A percentile compares a stretch with the other conserved stretches of the same genome.
phyloP scores from a whole-genome alignment of 306 rosid species.

The Parietaria judaica region DNA sequence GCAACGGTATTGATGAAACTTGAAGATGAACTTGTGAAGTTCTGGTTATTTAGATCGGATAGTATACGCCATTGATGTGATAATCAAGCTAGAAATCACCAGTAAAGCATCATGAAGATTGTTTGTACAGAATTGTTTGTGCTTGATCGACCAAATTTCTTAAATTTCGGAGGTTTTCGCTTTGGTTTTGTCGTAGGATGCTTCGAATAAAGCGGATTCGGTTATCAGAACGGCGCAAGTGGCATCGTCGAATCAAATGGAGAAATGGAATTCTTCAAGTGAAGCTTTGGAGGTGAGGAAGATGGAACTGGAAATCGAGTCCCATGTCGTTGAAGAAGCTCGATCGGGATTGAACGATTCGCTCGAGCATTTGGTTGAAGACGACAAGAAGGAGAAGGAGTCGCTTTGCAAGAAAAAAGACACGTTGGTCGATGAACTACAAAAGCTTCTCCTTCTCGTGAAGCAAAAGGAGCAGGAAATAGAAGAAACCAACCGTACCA shows the following conservation, averaged over 20 bases:
- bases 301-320: slow-evolving; percentile 73
- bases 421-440: slow-evolving; percentile 40
- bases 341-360: slow-evolving; percentile 37
- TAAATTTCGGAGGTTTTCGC: neutral
- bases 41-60: neutral
- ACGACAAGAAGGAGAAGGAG: slow-evolving; percentile 55
- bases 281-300: slow-evolving; percentile 63
- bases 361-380: slow-evolving; percentile 50
- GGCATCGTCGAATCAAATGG: slow-evolving; percentile 37
- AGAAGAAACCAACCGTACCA: slow-evolving; percentile 46
- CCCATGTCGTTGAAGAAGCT: slow-evolving; percentile 49
- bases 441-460: slow-evolving; percentile 55
- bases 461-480: slow-evolving; percentile 63
- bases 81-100: no score
- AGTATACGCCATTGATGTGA: neutral
- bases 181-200: slow-evolving; percentile 39
- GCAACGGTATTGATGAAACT: neutral
- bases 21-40: no score
- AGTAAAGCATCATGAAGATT: no score
- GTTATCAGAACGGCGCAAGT: slow-evolving; percentile 39
- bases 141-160: neutral
- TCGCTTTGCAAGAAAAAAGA: slow-evolving; percentile 48
- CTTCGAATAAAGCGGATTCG: slow-evolving; percentile 42
- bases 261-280: slow-evolving; percentile 48
- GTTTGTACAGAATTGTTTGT: no score